Evolutionary conservation across 495 filamentous ascomycete species (phyloP), one percentile per base, ranked within the genome.

Genomic region (Penicillium bialowiezense): DNA sequence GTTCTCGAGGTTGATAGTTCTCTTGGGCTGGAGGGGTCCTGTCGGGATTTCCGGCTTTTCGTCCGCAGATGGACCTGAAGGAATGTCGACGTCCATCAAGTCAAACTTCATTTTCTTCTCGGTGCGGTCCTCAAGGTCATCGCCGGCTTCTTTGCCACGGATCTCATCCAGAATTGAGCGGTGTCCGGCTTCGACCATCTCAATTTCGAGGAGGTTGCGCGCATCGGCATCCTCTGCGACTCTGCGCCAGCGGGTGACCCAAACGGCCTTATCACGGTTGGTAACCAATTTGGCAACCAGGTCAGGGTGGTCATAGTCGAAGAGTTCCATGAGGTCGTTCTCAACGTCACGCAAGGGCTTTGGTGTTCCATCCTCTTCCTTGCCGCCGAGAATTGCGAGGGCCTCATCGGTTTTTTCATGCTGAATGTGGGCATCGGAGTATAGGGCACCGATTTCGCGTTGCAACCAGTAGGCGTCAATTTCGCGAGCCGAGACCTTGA

Each of bases 401-500:
- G 88, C 90, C 51, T 87, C 75, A 36, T 81, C 74, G 2, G 93
- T 90, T 67, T 96, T 96, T 54, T 90, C 87, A 51, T 95, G 90
- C 52, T 95, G 90, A 7, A 77, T 85, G 61, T 97, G 91, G 3
- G 92, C 86, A 69, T 99, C 93, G 10, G 85, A 77, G 62, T 96
- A 97, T 17, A 96, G 76, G 12, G 76, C 67, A 38, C 92, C 90
- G 41, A 99, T 90, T 56, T 97, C 89, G 44, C 93, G 80, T 63
- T 97, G 93, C 24, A 99, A 69, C 93, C 93, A 99, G 69, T 89
- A 97, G 21, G 93, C 93, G 65, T 99, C 93, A 44, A 99, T 96
- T 44, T 96, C 89, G 44, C 88, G 81, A 31, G 87, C 90, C 31
- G 85, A 73, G 12, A 97, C 79, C 32, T 80, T 73, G 46, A 72